Conservation (phyloP, 2,329 filamentous ascomycete species). For the Gliomastix tumulicola region DNA sequence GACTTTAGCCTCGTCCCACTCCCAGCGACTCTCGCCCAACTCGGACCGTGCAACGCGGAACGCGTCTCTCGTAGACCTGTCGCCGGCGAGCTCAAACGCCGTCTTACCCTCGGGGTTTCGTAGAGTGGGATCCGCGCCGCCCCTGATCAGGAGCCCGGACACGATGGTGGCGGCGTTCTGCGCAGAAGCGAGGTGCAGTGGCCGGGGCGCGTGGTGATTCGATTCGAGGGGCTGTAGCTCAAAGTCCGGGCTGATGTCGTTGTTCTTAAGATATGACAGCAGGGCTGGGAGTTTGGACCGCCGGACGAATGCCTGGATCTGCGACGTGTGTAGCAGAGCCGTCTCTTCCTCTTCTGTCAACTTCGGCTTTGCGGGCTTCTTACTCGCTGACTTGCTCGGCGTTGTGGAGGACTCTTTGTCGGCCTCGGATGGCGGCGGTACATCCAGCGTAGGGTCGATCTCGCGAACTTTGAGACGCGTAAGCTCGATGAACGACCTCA, state of each 20-base stretch:
- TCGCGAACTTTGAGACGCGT: constrained; percentile 82
- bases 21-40: constrained; percentile 68
- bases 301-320: constrained; percentile 80
- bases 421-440: constrained; percentile 27
- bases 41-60: constrained; percentile 84
- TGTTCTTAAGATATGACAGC: constrained; percentile 74
- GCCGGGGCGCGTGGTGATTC: constrained; percentile 74
- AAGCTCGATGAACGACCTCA: constrained; percentile 90
- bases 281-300: constrained; percentile 85
- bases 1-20: constrained; percentile 72
- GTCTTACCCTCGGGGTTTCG: constrained; percentile 72
- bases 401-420: constrained; percentile 22
- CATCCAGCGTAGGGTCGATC: constrained; percentile 60
- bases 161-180: constrained; percentile 76
- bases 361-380: constrained; percentile 55
- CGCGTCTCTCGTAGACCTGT: constrained; percentile 78
- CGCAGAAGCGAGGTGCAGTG: constrained; percentile 78
- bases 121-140: constrained; percentile 64
- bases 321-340: constrained; percentile 75
- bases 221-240: constrained; percentile 65
- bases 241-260: constrained; percentile 65
- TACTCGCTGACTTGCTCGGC: constrained; percentile 23
- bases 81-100: constrained; percentile 79
- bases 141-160: constrained; percentile 67
- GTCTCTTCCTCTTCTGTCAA: constrained; percentile 78